These are phyloP conservation scores for Boletus huronensis DNA, from an alignment of 768 basidiomycete species.

Conservation along the genomic window DNA sequence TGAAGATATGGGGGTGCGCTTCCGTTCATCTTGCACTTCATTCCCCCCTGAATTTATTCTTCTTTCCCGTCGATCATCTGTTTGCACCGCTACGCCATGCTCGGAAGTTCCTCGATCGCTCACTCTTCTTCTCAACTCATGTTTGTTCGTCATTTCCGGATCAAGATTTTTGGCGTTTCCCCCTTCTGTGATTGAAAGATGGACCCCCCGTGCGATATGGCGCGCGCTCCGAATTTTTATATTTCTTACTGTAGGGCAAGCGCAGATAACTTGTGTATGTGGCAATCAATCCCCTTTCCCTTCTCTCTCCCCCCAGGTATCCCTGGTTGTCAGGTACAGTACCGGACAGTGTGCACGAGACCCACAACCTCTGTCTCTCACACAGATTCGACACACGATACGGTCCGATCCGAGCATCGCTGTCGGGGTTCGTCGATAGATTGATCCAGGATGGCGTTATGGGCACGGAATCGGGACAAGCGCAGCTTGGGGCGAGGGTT, in stretches of 20 bases:
- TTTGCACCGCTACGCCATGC: not conserved
- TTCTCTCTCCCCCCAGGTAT: not conserved
- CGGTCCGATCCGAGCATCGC: not conserved
- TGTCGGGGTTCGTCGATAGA: not conserved
- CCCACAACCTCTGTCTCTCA: not conserved
- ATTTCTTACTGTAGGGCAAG: not conserved
- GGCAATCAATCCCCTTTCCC: not conserved
- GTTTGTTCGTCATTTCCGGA: not conserved
- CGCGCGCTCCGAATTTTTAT: not conserved
- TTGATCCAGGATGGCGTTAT: not conserved
- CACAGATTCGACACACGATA: not conserved
- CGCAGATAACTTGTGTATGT: not conserved
- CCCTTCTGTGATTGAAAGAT: not conserved
- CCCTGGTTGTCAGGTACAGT: not conserved
- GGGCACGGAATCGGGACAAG: not conserved
- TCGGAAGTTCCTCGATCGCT: not conserved
- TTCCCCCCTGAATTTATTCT: not conserved
- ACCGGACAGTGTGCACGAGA: not conserved
- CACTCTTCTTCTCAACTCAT: not conserved
- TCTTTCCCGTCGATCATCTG: not conserved
- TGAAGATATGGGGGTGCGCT: not conserved
- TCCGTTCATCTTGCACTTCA: not conserved
- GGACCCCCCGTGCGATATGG: not conserved
- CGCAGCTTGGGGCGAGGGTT: not conserved
- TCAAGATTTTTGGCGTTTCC: not conserved